Conservation (phyloP, 371 early-diverging fungal species). For the Apophysomyces variabilis region DNA sequence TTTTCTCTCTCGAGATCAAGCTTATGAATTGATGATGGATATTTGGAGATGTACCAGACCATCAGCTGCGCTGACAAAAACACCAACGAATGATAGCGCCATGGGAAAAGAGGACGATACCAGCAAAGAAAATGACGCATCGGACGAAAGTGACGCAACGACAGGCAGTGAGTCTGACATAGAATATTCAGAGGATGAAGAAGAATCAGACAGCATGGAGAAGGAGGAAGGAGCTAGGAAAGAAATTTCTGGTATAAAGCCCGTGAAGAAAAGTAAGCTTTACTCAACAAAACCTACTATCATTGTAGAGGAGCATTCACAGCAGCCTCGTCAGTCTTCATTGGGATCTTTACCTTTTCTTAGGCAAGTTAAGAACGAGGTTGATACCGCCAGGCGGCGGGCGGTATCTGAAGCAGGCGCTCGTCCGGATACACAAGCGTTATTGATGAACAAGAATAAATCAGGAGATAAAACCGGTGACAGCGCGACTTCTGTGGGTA, state of each 20-base stretch:
- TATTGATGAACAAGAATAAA: background rate
- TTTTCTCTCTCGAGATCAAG: conserved; percentile 80
- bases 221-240: conserved; percentile 30
- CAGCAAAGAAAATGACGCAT: conserved; percentile 8
- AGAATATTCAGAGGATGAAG: background rate
- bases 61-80: background rate
- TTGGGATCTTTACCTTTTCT: conserved; percentile 27
- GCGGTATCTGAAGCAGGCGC: conserved; percentile 38
- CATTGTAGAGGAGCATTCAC: background rate
- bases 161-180: background rate
- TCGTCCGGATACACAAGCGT: conserved; percentile 25
- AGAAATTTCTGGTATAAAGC: conserved; percentile 5
- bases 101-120: background rate
- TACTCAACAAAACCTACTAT: background rate
- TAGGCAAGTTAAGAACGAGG: conserved; percentile 13
- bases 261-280: background rate
- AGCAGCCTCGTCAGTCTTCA: conserved; percentile 25
- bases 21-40: conserved; percentile 72
- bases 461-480: background rate
- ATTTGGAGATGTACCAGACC: conserved; percentile 61
- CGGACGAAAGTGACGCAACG: conserved; percentile 9
- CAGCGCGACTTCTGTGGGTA: background rate
- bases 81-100: background rate
- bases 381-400: conserved; percentile 23
- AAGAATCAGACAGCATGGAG: conserved; percentile 39